phyloP scores from a whole-genome alignment of 352 stramenopile genomes.

The Phytophthora capsici region DNA sequence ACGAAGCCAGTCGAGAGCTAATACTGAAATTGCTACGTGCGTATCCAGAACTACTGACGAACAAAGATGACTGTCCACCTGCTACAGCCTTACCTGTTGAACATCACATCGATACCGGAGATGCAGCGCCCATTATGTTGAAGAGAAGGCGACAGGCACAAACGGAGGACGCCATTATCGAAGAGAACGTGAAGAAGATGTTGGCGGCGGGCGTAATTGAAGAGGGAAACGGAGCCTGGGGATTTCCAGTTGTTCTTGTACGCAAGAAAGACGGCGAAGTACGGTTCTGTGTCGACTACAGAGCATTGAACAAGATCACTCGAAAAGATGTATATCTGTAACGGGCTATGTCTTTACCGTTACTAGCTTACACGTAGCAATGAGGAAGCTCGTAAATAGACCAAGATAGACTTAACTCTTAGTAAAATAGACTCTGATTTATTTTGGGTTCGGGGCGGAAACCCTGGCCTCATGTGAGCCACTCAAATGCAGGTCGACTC shows the following conservation, averaged over 20 bases:
- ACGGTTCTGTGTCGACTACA: not conserved
- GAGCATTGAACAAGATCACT: not conserved
- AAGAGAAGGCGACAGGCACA: not conserved
- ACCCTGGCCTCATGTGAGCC: too few species aligned
- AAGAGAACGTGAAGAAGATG: too few species aligned
- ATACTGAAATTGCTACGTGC: not conserved
- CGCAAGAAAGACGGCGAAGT: not conserved
- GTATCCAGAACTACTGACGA: not conserved
- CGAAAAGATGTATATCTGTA: conserved; percentile 1
- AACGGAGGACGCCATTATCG: too few species aligned
- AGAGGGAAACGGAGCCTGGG: not conserved
- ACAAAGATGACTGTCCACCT: not conserved
- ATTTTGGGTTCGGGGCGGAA: too few species aligned
- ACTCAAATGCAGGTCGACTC: too few species aligned
- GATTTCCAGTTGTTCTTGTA: not conserved
- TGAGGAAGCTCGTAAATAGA: too few species aligned
- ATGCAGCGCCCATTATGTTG: not conserved
- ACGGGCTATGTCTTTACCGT: too few species aligned
- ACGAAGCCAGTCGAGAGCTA: not conserved
- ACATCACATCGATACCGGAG: not conserved
- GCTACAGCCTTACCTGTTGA: not conserved
- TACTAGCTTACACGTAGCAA: too few species aligned
- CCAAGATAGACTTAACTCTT: too few species aligned
- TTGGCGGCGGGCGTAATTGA: not conserved
- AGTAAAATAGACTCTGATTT: too few species aligned